Conservation (phyloP, 2,329 filamentous ascomycete genomes). For the Fusarium ambrosium region DNA sequence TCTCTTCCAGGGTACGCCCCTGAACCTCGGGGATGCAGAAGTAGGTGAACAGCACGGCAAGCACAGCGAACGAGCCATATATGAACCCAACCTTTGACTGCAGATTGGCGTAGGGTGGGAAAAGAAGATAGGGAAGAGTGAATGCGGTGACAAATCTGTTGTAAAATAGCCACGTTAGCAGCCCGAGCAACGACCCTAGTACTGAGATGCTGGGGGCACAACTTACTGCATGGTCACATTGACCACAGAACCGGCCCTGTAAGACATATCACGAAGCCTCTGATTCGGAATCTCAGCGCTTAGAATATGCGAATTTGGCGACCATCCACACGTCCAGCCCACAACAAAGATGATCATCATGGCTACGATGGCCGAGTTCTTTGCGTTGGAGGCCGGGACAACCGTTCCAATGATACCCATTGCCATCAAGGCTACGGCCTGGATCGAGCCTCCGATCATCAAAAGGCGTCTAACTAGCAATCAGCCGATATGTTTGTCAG, state of each 20-base stretch:
- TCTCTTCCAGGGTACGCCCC: constrained; percentile 14
- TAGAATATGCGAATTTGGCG: constrained; percentile 51
- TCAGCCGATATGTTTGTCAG: no score
- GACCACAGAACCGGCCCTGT: constrained; percentile 44
- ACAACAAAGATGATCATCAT: constrained; percentile 48
- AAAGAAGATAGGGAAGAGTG: constrained; percentile 54
- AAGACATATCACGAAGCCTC: constrained; percentile 49
- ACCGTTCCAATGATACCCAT: background rate
- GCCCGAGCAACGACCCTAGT: no score
- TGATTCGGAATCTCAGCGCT: constrained; percentile 50
- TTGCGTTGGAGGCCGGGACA: background rate
- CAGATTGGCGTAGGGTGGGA: constrained; percentile 51
- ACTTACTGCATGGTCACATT: constrained; percentile 32
- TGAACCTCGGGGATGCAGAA: constrained; percentile 27
- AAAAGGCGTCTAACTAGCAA: background rate
- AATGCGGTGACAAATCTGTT: constrained; percentile 50
- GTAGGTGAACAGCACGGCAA: constrained; percentile 17
- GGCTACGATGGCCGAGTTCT: constrained; percentile 34
- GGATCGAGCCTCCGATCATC: background rate
- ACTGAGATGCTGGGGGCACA: background rate
- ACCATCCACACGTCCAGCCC: constrained; percentile 50
- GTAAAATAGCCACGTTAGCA: constrained; percentile 17
- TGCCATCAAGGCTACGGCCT: background rate
- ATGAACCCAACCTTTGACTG: constrained; percentile 54
- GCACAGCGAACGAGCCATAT: constrained; percentile 33